Evolutionary conservation across 2,329 filamentous ascomycete species (phyloP).

Genomic region (Colletotrichum lentis): DNA sequence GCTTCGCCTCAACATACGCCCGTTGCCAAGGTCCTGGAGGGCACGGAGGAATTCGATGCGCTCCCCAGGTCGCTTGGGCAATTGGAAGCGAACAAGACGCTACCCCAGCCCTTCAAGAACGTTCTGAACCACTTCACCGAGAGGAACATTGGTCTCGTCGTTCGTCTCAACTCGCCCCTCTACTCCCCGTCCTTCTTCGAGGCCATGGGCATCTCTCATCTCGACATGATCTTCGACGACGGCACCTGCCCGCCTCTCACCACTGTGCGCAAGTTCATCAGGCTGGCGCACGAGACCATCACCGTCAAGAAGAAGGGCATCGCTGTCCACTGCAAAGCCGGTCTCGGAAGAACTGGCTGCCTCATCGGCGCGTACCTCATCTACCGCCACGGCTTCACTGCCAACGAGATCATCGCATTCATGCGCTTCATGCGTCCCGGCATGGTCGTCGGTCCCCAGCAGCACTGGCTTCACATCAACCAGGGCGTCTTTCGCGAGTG

Average conservation of each 20-base stretch:
- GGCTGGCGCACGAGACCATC: conserved; percentile 93
- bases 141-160: conserved; percentile 89
- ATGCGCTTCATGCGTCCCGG: conserved; percentile 99
- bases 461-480: conserved; percentile 98
- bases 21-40: conserved; percentile 73
- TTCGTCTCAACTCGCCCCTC: conserved; percentile 92
- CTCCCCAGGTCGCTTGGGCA: conserved; percentile 80
- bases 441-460: conserved; percentile 98
- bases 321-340: conserved; percentile 98
- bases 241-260: conserved; percentile 91
- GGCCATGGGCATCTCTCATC: conserved; percentile 89
- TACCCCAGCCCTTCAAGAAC: conserved; percentile 93
- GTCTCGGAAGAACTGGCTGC: conserved; percentile 92
- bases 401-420: conserved; percentile 95
- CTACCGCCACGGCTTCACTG: conserved; percentile 95
- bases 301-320: conserved; percentile 90
- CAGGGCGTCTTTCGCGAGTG: conserved; percentile 97
- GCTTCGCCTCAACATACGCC: conserved; percentile 90
- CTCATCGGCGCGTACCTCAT: conserved; percentile 97
- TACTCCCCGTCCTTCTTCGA: conserved; percentile 99
- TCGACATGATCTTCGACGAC: conserved; percentile 99
- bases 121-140: conserved; percentile 89
- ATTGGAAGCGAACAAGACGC: conserved; percentile 72
- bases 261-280: conserved; percentile 94
- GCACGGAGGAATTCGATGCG: conserved; percentile 75